These are phyloP conservation scores for Aspergillus transmontanensis DNA, from an alignment of 2,329 filamentous ascomycete species.

Conservation along the genomic window DNA sequence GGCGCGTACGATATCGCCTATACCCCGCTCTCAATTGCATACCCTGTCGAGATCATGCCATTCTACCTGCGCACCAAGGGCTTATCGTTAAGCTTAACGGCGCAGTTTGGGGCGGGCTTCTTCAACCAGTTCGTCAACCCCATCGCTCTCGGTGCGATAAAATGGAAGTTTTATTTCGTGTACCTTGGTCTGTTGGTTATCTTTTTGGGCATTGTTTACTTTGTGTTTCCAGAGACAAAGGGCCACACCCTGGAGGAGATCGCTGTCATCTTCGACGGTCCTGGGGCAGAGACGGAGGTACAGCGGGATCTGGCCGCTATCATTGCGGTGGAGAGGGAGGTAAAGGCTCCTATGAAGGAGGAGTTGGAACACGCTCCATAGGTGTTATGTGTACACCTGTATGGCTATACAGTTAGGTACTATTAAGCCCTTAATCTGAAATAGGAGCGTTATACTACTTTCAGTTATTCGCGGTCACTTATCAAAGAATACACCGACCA, in stretches of 20 bases:
- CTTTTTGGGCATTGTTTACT: neutral
- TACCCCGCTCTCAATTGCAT: conserved; percentile 30
- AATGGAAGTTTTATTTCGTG: conserved; percentile 38
- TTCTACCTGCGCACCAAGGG: conserved; percentile 42
- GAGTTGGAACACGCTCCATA: neutral
- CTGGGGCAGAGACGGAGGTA: neutral
- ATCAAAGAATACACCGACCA: fast-evolving
- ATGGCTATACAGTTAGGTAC: too few species aligned
- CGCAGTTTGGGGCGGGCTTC: conserved; percentile 31
- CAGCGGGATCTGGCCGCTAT: neutral
- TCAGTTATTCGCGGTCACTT: too few species aligned
- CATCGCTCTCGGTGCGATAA: conserved; percentile 41
- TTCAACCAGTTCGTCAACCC: conserved; percentile 50
- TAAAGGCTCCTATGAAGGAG: neutral
- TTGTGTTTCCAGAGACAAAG: neutral
- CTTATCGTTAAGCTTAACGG: conserved; percentile 27
- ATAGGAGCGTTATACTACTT: too few species aligned
- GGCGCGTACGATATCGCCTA: conserved; percentile 35
- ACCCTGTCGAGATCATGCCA: conserved; percentile 36
- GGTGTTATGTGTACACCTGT: too few species aligned
- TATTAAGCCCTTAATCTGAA: too few species aligned
- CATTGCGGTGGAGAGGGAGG: neutral
- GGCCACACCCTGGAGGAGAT: neutral
- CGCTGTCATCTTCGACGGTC: neutral
- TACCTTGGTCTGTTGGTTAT: neutral